Evolutionary conservation across 2,329 filamentous ascomycete species (phyloP), one percentile per base, ranked within the genome.

Genomic region (Fusarium citri): DNA sequence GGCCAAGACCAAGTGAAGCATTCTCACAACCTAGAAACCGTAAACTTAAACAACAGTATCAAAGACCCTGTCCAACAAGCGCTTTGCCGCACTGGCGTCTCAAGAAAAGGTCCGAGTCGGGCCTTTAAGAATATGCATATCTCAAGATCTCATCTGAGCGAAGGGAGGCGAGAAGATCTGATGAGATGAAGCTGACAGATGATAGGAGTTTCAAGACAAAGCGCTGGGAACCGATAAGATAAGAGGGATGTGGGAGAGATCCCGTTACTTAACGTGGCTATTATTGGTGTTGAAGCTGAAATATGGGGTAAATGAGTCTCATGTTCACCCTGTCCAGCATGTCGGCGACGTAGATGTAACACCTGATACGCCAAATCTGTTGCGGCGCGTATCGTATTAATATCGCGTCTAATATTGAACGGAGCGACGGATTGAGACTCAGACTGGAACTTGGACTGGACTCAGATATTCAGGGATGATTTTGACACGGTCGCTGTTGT

Each of bases 361-460:
- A 43, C 20, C 28, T 48, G 45, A 18, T 55, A 53, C 64, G 43
- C 54, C 58, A 68, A 40, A 59, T 30, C 50, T 71, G 57, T 59
- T 50, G 55, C 62, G 58, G 42, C 55, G 9, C 48, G 48, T 23
- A 50, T 28, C 41, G 64, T 54, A 26, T 50, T 37, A 30, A 15
- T 30, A 37, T 37, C 18, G 34, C 40, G 55, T 50, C 63, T 64
- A 57, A 37, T 26, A 31, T 48, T 64, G 20, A 22, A 56, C 41
- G 41, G 20, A 43, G 22, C 8, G 51, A 53, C 37, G 31, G 15
- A 34, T 10, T 55, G 25, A 26, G 26, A 42, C 28, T 28, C 41
- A 20, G 37, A 63, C 18, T 37, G 34, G 16, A 37, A 34, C 31
- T 34, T 34, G 31, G 31, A 34, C 31, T 6, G 9, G 9, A 3